These are phyloP conservation scores for Neurospora terricola DNA, from an alignment of 495 filamentous ascomycete species.

Conservation along the genomic window DNA sequence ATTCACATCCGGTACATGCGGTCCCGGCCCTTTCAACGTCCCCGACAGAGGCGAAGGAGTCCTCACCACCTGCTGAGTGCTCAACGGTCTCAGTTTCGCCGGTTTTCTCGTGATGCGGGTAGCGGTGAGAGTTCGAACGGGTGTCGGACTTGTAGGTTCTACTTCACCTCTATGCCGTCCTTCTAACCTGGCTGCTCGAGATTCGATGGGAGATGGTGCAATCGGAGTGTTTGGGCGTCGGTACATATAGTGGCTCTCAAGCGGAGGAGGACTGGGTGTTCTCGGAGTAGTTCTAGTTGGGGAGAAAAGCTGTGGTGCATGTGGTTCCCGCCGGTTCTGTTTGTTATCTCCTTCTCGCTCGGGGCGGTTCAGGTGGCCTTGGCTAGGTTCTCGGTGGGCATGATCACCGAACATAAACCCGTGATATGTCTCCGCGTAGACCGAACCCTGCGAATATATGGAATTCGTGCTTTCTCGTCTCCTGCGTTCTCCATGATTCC, in stretches of 20 bases:
- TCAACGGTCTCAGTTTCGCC: not conserved
- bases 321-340: not conserved
- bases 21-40: not conserved
- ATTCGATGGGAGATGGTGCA: no score
- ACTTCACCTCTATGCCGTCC: not conserved
- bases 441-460: not conserved
- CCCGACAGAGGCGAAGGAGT: not conserved
- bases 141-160: not conserved
- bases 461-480: not conserved
- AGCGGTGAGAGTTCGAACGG: accelerated
- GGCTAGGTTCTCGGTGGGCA: not conserved
- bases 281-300: not conserved
- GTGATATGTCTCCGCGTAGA: not conserved
- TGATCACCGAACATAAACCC: not conserved
- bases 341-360: not conserved
- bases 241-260: not conserved
- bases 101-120: accelerated
- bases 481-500: not conserved
- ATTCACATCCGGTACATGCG: not conserved
- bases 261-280: not conserved
- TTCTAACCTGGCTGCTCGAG: not conserved
- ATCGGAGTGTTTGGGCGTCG: not conserved
- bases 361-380: not conserved
- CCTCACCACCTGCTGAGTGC: not conserved
- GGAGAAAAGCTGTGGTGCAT: not conserved